Conservation (phyloP, 768 basidiomycete species). For the Auricularia sp. region DNA sequence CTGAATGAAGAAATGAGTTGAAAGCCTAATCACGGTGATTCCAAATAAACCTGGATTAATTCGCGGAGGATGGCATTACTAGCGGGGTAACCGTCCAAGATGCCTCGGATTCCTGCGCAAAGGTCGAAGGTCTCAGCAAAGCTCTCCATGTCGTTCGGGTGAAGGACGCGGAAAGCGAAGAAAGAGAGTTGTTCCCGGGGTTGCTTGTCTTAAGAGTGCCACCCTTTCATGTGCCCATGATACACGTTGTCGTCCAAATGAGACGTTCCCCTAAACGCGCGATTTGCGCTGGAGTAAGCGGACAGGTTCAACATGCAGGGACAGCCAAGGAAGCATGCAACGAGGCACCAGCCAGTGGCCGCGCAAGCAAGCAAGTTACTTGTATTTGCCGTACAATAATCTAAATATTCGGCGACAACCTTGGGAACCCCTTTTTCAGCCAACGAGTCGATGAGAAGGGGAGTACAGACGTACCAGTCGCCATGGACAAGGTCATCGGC, state of each 20-base stretch:
- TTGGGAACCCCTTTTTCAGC: conserved; percentile 13
- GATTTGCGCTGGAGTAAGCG: too few species aligned
- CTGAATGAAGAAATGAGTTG: not conserved
- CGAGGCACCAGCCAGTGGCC: not conserved
- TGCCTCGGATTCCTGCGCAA: not conserved
- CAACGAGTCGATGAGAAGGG: conserved; percentile 9
- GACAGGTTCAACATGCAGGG: too few species aligned
- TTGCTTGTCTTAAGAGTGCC: too few species aligned
- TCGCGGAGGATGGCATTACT: not conserved
- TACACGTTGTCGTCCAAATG: too few species aligned
- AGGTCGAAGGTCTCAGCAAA: not conserved
- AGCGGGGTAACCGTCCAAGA: not conserved
- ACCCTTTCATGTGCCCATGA: too few species aligned
- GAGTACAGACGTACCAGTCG: conserved; percentile 55
- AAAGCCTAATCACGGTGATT: too few species aligned
- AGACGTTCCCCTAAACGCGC: too few species aligned
- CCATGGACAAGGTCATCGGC: conserved; percentile 82
- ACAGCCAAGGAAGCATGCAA: not conserved
- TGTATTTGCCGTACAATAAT: not conserved
- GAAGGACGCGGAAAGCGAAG: not conserved
- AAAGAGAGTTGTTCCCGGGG: too few species aligned
- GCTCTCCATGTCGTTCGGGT: not conserved
- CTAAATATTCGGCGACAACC: conserved; percentile 44
- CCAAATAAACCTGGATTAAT: not conserved
- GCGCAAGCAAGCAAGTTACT: not conserved